Evolutionary conservation across 192 early-diverging fungal species (phyloP), one percentile per base, ranked within the genome.

Genomic region (Coemansia guatemalensis): DNA sequence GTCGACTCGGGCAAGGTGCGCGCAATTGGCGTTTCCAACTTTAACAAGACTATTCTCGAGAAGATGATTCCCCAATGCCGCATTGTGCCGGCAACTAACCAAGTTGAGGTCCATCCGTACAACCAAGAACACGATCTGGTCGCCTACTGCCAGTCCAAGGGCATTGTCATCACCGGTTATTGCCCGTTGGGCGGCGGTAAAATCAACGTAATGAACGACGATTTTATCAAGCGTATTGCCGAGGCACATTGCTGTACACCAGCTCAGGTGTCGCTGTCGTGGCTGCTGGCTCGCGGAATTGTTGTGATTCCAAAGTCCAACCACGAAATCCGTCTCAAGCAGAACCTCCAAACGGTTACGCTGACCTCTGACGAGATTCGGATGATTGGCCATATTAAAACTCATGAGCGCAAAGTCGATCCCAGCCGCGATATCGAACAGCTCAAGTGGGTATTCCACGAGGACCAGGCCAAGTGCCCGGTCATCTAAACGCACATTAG

Each of bases 1-100:
- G 71, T 91, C 9, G 85, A 83, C 17, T 70, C 79, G 20, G 88
- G 90, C 62, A 90, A 90, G 73, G 84, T 85, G 58, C 85, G 86
- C 57, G 69, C 85, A 50, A 92, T 98, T 47, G 95, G 95, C 68
- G 92, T 96, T 30, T 90, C 88, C 50, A 98, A 98, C 82, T 90
- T 85, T 33, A 82, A 78, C 65, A 82, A 83, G 56, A 61, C 62
- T 33, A 78, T 89, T 51, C 72, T 93, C 21, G 79, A 90, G 54
- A 82, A 88, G 60, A 72, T 97, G 48, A 64, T 95, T 6, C 77
- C 73, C 7, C 58, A 74, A 49, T 83, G 86, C 69, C 83, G 79
- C 50, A 86, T 95, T 41, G 65, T 84, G 55, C 95, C 95, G 17
- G 92, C 87, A 48, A 90, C 88, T 41, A 90, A 92, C 83, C 93